phyloP scores from a whole-genome alignment of 1,139 yeast species.

The Protomyces arabidopsidicola region DNA sequence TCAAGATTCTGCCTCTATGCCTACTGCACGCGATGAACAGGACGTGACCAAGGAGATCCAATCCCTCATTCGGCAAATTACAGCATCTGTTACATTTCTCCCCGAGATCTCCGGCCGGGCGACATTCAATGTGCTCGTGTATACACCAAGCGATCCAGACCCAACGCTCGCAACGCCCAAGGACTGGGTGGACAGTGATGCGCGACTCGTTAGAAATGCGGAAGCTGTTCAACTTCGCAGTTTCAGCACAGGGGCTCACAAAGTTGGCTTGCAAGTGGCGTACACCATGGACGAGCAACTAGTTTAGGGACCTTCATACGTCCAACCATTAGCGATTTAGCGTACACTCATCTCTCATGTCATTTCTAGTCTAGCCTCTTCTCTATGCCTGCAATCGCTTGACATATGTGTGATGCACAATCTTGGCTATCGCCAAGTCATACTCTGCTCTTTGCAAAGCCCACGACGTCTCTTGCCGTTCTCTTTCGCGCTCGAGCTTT shows the following conservation, averaged over 20 bases:
- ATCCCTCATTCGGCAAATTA: slow-evolving; percentile 79
- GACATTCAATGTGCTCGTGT: slow-evolving; percentile 81
- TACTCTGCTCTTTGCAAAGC: background rate
- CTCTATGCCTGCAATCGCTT: background rate
- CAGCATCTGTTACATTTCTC: slow-evolving; percentile 79
- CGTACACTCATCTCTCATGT: too few species aligned
- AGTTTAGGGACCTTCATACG: background rate
- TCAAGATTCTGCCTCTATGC: background rate
- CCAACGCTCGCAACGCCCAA: slow-evolving; percentile 65
- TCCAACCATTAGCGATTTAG: too few species aligned
- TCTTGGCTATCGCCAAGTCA: background rate
- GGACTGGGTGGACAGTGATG: slow-evolving; percentile 83
- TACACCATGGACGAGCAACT: slow-evolving; percentile 44
- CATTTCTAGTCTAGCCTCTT: background rate
- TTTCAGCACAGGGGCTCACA: slow-evolving; percentile 65
- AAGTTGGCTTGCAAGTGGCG: slow-evolving; percentile 64
- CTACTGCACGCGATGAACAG: slow-evolving; percentile 3
- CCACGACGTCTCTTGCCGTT: background rate
- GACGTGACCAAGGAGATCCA: slow-evolving; percentile 72
- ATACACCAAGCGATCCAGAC: slow-evolving; percentile 49
- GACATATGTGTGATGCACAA: background rate
- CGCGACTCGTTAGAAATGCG: slow-evolving; percentile 53
- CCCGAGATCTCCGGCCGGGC: slow-evolving; percentile 67
- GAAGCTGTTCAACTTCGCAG: slow-evolving; percentile 67
- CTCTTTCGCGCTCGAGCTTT: background rate